Percentiles rank a stretch among this genome's conserved stretches.
Evolutionary conservation across 768 basidiomycete genomes (phyloP).

Genomic region (Dendrothele bispora): DNA sequence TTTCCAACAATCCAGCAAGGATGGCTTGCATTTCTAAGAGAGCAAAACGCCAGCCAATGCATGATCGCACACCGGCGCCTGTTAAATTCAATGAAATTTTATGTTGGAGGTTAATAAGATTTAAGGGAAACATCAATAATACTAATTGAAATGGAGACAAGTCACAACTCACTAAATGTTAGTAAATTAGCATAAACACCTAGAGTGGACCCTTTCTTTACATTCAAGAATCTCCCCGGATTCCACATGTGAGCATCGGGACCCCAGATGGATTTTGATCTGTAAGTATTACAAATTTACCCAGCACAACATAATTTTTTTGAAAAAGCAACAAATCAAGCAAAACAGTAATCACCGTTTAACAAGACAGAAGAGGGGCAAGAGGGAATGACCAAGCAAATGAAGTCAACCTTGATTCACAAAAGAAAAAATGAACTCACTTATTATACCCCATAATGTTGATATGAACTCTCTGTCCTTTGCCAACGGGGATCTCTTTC

Average conservation of each 20-base stretch:
- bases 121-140: no score
- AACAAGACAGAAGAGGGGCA: neutral
- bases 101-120: conserved; percentile 4
- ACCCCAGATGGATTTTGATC: conserved; percentile 32
- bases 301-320: conserved; percentile 11
- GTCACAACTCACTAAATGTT: conserved; percentile 13
- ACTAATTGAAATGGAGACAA: neutral
- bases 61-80: no score
- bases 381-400: no score
- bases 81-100: no score
- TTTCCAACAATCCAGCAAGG: no score
- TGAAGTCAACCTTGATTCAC: conserved; percentile 8
- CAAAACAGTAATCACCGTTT: neutral
- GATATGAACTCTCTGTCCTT: conserved; percentile 33
- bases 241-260: conserved; percentile 35
- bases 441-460: conserved; percentile 37
- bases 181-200: conserved; percentile 22
- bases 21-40: no score
- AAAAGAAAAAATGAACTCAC: conserved; percentile 15
- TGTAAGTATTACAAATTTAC: conserved; percentile 11
- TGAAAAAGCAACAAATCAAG: no score
- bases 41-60: no score
- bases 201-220: conserved; percentile 7
- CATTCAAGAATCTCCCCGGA: conserved; percentile 29
- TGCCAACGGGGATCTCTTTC: conserved; percentile 30